Conservation (phyloP, 1,284 basidiomycete species). For the Ganoderma lucidum region DNA sequence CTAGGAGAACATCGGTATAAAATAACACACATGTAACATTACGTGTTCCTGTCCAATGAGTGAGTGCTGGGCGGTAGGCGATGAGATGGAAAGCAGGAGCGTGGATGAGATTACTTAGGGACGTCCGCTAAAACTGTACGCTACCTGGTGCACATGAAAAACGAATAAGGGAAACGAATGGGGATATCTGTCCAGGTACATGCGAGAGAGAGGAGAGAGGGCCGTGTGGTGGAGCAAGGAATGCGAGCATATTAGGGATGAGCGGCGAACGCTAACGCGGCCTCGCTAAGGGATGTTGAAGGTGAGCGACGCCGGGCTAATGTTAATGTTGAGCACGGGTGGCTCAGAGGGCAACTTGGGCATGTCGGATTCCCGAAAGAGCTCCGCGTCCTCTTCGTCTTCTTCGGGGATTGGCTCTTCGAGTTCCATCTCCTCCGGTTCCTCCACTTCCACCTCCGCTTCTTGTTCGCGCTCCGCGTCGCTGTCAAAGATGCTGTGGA, state of each 20-base stretch:
- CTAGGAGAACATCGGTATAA: conserved; percentile 30
- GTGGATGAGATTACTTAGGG: not conserved
- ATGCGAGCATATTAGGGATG: not conserved
- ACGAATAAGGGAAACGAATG: conserved; percentile 1
- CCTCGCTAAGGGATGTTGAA: conserved; percentile 32
- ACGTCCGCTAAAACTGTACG: not conserved
- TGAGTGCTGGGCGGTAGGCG: not conserved
- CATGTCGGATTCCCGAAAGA: conserved; percentile 31
- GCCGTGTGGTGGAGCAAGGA: conserved; percentile 11
- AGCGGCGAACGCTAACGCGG: not conserved
- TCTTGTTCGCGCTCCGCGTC: conserved; percentile 50
- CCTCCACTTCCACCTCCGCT: conserved; percentile 48
- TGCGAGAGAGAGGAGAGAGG: not conserved
- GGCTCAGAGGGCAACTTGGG: conserved; percentile 30
- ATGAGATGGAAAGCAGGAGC: not conserved
- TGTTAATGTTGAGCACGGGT: conserved; percentile 34
- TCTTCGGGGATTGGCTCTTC: conserved; percentile 58
- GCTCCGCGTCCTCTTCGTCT: conserved; percentile 50
- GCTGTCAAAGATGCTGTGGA: conserved; percentile 60
- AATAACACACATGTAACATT: conserved; percentile 25
- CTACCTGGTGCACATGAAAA: not conserved
- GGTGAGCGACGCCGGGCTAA: conserved; percentile 35
- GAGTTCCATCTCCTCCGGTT: conserved; percentile 52
- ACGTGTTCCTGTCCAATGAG: conserved; percentile 7
- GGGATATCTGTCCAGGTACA: conserved; percentile 2